Conservation (phyloP, 805 yeast genomes). For the Kazachstania viticola region DNA sequence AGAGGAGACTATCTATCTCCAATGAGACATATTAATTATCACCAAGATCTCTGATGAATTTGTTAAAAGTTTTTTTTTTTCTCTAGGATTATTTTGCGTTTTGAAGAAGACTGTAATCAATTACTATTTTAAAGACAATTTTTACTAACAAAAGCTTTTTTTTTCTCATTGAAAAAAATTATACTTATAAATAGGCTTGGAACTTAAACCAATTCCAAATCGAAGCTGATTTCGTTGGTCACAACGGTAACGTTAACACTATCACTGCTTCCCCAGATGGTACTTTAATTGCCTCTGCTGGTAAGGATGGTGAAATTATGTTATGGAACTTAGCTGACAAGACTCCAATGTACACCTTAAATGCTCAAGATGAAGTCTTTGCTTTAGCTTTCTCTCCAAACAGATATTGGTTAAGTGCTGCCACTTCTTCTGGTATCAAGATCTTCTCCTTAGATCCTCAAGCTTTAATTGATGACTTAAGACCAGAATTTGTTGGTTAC, state of each 20-base stretch:
- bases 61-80: background rate
- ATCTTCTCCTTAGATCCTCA: constrained; percentile 95
- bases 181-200: constrained; percentile 60
- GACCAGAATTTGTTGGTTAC: constrained; percentile 91
- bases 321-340: constrained; percentile 91
- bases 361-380: constrained; percentile 92
- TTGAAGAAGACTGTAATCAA: background rate
- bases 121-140: too few relatives aligned
- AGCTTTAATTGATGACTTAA: constrained; percentile 89
- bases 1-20: constrained; percentile 58
- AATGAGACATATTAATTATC: constrained; percentile 90
- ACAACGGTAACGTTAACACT: constrained; percentile 96
- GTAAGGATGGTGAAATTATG: constrained; percentile 98
- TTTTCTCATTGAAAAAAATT: constrained; percentile 34
- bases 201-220: constrained; percentile 74
- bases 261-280: constrained; percentile 99
- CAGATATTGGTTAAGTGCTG: constrained; percentile 99
- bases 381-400: constrained; percentile 99
- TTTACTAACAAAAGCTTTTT: background rate
- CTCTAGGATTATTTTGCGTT: too few relatives aligned
- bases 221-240: constrained; percentile 96
- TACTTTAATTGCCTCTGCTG: constrained; percentile 98
- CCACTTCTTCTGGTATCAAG: constrained; percentile 95
- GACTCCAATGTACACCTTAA: constrained; percentile 82
- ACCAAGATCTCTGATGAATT: constrained; percentile 95